Conservation (phyloP, 140 eudicot genomes). For the Erigeron philadelphicus region DNA sequence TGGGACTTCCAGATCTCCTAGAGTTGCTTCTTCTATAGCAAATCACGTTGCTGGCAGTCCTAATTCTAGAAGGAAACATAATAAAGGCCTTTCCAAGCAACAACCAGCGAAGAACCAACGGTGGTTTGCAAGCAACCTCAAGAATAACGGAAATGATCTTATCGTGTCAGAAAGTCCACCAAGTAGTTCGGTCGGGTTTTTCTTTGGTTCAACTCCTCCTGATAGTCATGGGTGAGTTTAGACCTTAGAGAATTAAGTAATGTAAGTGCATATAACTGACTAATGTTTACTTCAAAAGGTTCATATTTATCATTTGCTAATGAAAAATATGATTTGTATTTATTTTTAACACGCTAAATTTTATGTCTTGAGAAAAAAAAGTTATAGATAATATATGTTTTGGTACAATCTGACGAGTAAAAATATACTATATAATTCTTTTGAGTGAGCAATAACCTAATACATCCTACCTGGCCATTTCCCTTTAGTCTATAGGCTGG, state of each 20-base stretch:
- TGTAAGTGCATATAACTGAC: not conserved
- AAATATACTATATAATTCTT: not conserved
- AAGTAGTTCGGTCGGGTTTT: conserved; percentile 78
- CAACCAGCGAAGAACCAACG: conserved; percentile 53
- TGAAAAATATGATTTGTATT: no score
- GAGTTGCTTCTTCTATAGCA: conserved; percentile 28
- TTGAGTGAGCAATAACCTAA: not conserved
- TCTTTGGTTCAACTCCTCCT: conserved; percentile 95
- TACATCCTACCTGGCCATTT: not conserved
- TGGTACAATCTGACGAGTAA: no score
- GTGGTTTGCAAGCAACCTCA: conserved; percentile 47
- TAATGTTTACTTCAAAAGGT: not conserved
- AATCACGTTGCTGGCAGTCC: conserved; percentile 42
- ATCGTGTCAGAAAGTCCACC: conserved; percentile 89
- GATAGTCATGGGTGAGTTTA: conserved; percentile 63
- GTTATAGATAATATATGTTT: no score
- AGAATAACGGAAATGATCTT: conserved; percentile 48
- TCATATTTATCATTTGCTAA: no score
- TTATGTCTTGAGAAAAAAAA: no score
- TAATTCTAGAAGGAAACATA: conserved; percentile 60
- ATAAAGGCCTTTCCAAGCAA: conserved; percentile 51
- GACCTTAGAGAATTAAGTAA: not conserved
- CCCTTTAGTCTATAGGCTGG: not conserved
- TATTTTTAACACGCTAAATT: no score
- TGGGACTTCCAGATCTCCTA: conserved; percentile 46